Percentiles rank a stretch among this genome's conserved stretches.
Evolutionary conservation across 2,329 filamentous ascomycete species (phyloP).

Genomic region (Sporothrix inflata): DNA sequence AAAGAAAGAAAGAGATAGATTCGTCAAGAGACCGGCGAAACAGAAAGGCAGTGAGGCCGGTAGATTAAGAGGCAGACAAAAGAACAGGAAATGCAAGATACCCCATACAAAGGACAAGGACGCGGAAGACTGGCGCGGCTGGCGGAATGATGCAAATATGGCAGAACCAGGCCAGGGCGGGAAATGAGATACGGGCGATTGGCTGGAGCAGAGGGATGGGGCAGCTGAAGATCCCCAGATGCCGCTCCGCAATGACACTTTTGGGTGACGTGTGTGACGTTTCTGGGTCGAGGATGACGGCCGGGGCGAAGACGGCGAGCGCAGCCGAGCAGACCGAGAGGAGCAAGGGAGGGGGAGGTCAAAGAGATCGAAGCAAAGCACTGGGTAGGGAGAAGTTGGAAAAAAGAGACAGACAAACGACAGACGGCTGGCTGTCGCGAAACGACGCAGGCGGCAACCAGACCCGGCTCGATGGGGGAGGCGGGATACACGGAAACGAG

Average conservation of each 20-base stretch:
- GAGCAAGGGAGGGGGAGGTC: background rate
- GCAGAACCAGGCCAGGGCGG: slow-evolving; percentile 15
- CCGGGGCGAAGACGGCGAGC: slow-evolving; percentile 6
- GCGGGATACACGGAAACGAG: background rate
- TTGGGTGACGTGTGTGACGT: background rate
- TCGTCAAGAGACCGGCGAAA: background rate
- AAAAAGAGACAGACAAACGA: slow-evolving; percentile 1
- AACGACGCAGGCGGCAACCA: slow-evolving; percentile 7
- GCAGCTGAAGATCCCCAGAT: slow-evolving; percentile 27
- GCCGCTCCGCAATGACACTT: slow-evolving; percentile 16
- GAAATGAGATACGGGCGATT: slow-evolving; percentile 27
- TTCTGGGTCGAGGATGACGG: slow-evolving; percentile 4
- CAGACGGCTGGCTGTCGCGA: slow-evolving; percentile 7
- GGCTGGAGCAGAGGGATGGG: slow-evolving; percentile 22
- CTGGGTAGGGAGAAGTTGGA: slow-evolving; percentile 1
- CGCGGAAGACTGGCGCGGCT: slow-evolving; percentile 11
- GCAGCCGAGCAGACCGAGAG: slow-evolving; percentile 20
- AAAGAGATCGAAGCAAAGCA: background rate
- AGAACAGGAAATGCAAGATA: background rate
- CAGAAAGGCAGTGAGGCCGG: background rate
- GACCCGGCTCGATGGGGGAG: background rate
- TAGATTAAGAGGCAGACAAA: slow-evolving; percentile 12
- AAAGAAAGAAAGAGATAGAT: background rate
- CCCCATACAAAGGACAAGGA: background rate
- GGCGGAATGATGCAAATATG: slow-evolving; percentile 21